These are phyloP conservation scores for Poteriospumella lacustris DNA, from an alignment of 108 stramenopile genomes.

Conservation along the genomic window DNA sequence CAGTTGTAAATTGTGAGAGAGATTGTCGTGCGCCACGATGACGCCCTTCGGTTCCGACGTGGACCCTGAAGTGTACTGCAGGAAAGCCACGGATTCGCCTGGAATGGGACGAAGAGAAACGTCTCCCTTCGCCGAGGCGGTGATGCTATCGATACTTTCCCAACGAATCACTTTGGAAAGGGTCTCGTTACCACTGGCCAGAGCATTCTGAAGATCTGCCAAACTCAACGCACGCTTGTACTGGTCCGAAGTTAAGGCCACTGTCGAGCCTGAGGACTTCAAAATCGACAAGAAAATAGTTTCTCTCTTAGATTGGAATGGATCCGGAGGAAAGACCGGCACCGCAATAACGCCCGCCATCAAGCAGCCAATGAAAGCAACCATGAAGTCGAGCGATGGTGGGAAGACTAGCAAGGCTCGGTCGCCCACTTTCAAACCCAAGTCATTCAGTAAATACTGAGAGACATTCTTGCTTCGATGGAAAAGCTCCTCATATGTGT, in stretches of 20 bases:
- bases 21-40: slow-evolving; percentile 60
- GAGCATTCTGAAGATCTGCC: background rate
- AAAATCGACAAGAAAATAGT: background rate
- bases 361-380: slow-evolving; percentile 89
- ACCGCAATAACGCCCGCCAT: slow-evolving; percentile 48
- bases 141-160: background rate
- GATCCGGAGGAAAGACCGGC: slow-evolving; percentile 26
- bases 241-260: background rate
- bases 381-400: slow-evolving; percentile 87
- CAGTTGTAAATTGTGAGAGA: slow-evolving; percentile 79
- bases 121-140: background rate
- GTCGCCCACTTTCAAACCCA: slow-evolving; percentile 56
- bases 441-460: slow-evolving; percentile 22
- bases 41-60: slow-evolving; percentile 66
- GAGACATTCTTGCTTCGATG: background rate
- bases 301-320: background rate
- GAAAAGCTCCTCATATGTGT: background rate
- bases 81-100: slow-evolving; percentile 69
- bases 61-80: slow-evolving; percentile 94
- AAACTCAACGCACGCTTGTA: background rate
- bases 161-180: background rate
- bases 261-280: background rate
- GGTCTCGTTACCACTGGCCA: background rate
- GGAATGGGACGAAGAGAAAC: no score
- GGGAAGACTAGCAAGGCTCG: slow-evolving; percentile 83